These are phyloP conservation scores for Tubosaeta sp. DNA, from an alignment of 768 basidiomycete species.

Conservation along the genomic window DNA sequence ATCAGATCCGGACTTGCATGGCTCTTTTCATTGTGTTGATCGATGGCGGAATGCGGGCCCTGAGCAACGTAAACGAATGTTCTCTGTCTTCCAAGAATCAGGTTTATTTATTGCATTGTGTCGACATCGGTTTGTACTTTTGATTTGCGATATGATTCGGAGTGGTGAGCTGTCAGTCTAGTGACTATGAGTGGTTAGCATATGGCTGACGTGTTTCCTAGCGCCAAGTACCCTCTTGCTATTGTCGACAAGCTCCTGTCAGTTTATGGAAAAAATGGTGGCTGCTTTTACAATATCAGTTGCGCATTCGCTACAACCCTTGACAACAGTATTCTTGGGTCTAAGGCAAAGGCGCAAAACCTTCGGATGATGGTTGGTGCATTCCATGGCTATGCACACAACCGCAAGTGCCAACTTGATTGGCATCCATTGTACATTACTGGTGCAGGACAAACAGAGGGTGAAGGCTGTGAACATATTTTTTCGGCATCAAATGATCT, in stretches of 20 bases:
- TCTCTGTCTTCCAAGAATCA: not conserved
- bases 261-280: constrained; percentile 2
- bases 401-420: constrained; percentile 4
- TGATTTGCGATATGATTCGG: not conserved
- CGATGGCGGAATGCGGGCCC: not conserved
- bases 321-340: not conserved
- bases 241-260: not conserved
- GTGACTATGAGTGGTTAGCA: too few species aligned
- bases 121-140: not conserved
- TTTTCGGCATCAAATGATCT: constrained; percentile 8
- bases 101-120: not conserved
- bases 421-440: constrained; percentile 2
- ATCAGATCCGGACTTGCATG: too few species aligned
- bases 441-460: not conserved
- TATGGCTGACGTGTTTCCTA: too few species aligned
- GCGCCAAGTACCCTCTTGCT: constrained; percentile 8
- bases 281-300: not conserved
- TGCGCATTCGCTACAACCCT: not conserved
- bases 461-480: constrained; percentile 8
- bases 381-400: constrained; percentile 3
- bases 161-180: constrained; percentile 3
- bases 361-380: not conserved
- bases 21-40: not conserved
- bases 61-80: not conserved
- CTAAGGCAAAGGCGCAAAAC: not conserved